Conservation (phyloP, 805 yeast species). For the Saccharomycopsis babjevae region DNA sequence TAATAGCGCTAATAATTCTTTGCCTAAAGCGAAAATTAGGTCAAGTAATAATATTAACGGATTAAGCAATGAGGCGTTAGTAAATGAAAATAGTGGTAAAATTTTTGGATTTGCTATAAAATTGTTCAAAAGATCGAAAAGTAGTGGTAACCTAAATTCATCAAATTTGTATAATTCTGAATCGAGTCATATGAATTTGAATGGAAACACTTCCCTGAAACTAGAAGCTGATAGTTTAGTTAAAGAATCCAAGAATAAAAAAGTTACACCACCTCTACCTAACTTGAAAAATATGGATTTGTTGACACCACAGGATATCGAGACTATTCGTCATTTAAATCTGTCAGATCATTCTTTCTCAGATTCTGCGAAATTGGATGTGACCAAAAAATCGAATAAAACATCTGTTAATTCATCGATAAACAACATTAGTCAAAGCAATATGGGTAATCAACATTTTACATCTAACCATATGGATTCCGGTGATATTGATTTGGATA, state of each 20-base stretch:
- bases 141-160: conserved; percentile 7
- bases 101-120: conserved; percentile 18
- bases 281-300: neutral
- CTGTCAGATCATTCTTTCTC: conserved; percentile 1
- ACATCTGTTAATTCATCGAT: neutral
- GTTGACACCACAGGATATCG: neutral
- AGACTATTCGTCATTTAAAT: neutral
- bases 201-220: neutral
- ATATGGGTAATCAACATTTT: neutral
- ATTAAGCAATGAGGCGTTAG: neutral
- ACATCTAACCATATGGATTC: neutral
- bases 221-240: neutral
- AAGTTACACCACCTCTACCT: neutral
- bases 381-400: neutral
- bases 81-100: conserved; percentile 4
- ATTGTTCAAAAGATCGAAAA: conserved; percentile 17
- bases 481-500: neutral
- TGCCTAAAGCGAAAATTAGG: neutral
- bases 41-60: neutral
- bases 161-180: neutral
- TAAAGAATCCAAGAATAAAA: neutral
- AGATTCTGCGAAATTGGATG: neutral
- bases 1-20: neutral
- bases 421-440: neutral
- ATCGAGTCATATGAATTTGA: neutral